phyloP scores from a whole-genome alignment of 2,329 filamentous ascomycete genomes.

The Clarireedia homoeocarpa region DNA sequence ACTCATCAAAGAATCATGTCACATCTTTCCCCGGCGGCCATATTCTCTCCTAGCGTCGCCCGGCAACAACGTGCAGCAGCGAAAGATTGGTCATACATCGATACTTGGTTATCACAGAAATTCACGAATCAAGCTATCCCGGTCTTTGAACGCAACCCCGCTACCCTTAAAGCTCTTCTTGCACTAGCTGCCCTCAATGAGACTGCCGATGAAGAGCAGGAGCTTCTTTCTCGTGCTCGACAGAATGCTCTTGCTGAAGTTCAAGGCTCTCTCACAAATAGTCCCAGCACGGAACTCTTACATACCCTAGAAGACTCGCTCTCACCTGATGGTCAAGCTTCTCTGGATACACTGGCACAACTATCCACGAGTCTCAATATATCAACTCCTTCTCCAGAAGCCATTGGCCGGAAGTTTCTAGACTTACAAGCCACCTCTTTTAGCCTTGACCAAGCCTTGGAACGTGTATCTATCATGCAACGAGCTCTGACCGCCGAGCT shows the following conservation, averaged over 20 bases:
- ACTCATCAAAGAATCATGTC: constrained; percentile 23
- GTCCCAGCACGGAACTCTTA: constrained; percentile 38
- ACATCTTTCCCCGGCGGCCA: constrained; percentile 39
- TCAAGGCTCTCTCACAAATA: constrained; percentile 30
- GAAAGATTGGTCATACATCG: constrained; percentile 86
- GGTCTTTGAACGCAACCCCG: constrained; percentile 76
- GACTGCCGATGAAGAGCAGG: constrained; percentile 62
- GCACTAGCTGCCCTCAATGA: constrained; percentile 71
- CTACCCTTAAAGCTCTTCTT: constrained; percentile 70
- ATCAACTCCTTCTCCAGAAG: constrained; percentile 36
- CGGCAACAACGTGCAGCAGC: constrained; percentile 73
- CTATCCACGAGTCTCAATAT: constrained; percentile 38
- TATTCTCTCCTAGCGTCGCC: constrained; percentile 60
- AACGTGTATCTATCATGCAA: constrained; percentile 48
- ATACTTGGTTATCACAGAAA: constrained; percentile 70
- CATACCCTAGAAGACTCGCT: constrained; percentile 47
- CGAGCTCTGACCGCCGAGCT: constrained; percentile 47
- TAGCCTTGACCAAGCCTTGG: constrained; percentile 47
- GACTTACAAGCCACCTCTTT: constrained; percentile 46
- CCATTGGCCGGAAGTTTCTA: constrained; percentile 45
- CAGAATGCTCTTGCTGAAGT: constrained; percentile 50
- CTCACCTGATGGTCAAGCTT: constrained; percentile 43
- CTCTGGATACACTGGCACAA: constrained; percentile 51
- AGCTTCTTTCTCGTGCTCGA: constrained; percentile 50
- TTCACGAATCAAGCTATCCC: constrained; percentile 58